Conservation (phyloP, 495 filamentous ascomycete species). For the Neurospora discreta region DNA sequence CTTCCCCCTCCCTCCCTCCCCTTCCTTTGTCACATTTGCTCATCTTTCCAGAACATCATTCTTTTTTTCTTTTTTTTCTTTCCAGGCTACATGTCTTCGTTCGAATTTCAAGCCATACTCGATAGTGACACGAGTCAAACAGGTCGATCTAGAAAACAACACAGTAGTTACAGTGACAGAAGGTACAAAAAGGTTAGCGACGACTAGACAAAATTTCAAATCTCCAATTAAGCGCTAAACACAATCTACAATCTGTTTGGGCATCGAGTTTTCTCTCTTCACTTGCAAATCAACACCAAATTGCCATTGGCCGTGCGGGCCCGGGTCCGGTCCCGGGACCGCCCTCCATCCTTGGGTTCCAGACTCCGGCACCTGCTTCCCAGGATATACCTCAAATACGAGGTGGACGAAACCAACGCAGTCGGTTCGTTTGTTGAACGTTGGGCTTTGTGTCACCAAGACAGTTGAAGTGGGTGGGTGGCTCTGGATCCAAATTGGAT, state of each 20-base stretch:
- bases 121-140: background rate
- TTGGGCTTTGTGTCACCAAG: background rate
- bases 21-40: background rate
- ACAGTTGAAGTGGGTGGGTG: background rate
- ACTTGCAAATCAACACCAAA: background rate
- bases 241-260: background rate
- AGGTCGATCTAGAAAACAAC: background rate
- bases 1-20: background rate
- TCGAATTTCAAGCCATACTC: background rate
- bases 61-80: background rate
- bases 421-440: background rate
- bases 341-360: background rate
- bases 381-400: background rate
- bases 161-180: background rate
- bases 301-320: background rate
- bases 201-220: background rate
- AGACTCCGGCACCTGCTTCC: background rate
- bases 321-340: background rate
- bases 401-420: background rate
- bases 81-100: background rate
- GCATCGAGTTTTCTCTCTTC: background rate
- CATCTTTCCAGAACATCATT: background rate
- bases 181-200: background rate
- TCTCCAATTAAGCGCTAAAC: background rate
- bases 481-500: background rate